phyloP scores from a whole-genome alignment of 495 filamentous ascomycete species.

The Neurospora sp. region DNA sequence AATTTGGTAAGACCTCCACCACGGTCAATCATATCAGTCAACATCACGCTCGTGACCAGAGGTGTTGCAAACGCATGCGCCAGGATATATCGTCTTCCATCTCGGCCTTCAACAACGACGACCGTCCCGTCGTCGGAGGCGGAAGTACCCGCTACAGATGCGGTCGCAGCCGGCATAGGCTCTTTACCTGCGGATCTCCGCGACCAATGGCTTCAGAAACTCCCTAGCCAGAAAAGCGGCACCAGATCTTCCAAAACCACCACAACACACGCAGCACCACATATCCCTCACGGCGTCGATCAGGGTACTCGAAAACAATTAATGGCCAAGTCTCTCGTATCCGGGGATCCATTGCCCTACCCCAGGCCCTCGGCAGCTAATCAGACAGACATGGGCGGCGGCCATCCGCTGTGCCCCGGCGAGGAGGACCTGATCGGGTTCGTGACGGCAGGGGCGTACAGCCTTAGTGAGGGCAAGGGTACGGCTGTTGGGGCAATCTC shows the following conservation, averaged over 20 bases:
- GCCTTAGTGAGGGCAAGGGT: constrained; percentile 64
- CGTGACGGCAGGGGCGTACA: constrained; percentile 78
- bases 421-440: constrained; percentile 83
- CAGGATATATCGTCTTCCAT: constrained; percentile 38
- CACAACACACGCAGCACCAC: constrained; percentile 1
- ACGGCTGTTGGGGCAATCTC: constrained; percentile 66
- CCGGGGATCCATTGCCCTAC: constrained; percentile 12
- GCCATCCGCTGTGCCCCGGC: constrained; percentile 54
- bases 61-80: constrained; percentile 32
- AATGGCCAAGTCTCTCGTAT: constrained; percentile 44
- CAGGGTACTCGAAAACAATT: constrained; percentile 37
- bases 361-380: constrained; percentile 13
- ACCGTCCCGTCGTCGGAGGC: constrained; percentile 17
- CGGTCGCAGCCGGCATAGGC: constrained; percentile 3
- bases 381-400: constrained; percentile 28
- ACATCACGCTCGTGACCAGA: constrained; percentile 26
- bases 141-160: constrained; percentile 32
- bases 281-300: constrained; percentile 13
- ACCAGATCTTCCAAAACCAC: neutral
- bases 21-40: constrained; percentile 22
- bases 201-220: constrained; percentile 36
- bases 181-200: constrained; percentile 27
- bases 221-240: neutral
- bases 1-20: constrained; percentile 7
- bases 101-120: neutral